These are phyloP conservation scores for Pelargonium nanum DNA, from an alignment of 345 rosid species.

Conservation along the genomic window DNA sequence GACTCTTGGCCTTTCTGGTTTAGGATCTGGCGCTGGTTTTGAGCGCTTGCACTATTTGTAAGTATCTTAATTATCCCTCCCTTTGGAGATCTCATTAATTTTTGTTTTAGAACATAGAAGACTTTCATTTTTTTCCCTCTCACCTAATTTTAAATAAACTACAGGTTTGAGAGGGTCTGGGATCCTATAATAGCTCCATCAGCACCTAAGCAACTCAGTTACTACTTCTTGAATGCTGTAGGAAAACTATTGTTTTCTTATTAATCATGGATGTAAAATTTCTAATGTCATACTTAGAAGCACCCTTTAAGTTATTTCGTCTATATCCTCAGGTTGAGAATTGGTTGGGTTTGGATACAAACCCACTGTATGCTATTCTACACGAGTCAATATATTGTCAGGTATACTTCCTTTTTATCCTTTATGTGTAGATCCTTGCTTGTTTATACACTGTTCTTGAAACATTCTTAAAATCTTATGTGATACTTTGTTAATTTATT, in stretches of 20 bases:
- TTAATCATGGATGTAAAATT: slow-evolving; percentile 6
- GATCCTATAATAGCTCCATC: slow-evolving; percentile 76
- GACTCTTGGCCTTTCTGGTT: slow-evolving; percentile 66
- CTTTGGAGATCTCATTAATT: neutral
- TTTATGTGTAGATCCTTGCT: neutral
- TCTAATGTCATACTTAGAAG: neutral
- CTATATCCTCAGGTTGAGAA: slow-evolving; percentile 49
- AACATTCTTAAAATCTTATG: neutral
- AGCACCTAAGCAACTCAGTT: slow-evolving; percentile 53
- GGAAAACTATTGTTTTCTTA: slow-evolving; percentile 12
- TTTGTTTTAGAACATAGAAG: neutral
- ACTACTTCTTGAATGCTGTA: slow-evolving; percentile 69
- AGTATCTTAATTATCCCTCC: slow-evolving; percentile 10
- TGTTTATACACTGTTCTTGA: neutral
- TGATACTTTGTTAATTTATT: slow-evolving; percentile 2
- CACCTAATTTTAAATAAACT: neutral
- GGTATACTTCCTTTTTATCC: slow-evolving; percentile 27
- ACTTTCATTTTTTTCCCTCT: neutral
- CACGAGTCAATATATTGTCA: slow-evolving; percentile 86
- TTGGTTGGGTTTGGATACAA: slow-evolving; percentile 63
- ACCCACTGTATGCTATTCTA: slow-evolving; percentile 75
- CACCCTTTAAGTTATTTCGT: slow-evolving; percentile 9
- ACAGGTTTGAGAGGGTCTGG: slow-evolving; percentile 88
- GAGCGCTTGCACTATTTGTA: slow-evolving; percentile 90
- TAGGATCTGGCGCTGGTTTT: slow-evolving; percentile 82